These are phyloP conservation scores for Plasmodium gonderi DNA, from an alignment of 169 alveolate species.

Conservation along the genomic window DNA sequence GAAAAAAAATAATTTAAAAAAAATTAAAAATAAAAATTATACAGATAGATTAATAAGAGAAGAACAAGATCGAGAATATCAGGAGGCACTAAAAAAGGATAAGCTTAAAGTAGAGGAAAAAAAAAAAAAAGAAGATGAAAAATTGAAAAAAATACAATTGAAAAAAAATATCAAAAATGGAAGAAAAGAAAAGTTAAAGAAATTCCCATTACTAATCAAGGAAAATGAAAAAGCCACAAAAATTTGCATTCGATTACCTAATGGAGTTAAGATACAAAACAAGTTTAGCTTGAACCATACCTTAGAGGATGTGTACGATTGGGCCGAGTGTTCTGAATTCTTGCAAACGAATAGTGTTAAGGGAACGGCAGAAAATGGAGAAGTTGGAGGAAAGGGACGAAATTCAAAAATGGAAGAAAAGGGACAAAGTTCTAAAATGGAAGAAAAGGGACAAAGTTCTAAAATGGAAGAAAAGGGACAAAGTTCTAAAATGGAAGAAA, in stretches of 20 bases:
- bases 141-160: not conserved
- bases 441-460: too few relatives aligned
- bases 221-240: slow-evolving; percentile 24
- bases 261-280: slow-evolving; percentile 29
- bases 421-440: too few relatives aligned
- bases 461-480: too few relatives aligned
- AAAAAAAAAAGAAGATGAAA: slow-evolving; percentile 46
- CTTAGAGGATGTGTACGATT: slow-evolving; percentile 27
- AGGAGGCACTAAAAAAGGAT: slow-evolving; percentile 46
- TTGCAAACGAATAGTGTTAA: not conserved
- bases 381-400: too few relatives aligned
- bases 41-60: slow-evolving; percentile 32
- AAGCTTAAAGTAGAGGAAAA: slow-evolving; percentile 4
- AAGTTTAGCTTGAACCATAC: slow-evolving; percentile 27
- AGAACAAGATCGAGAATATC: slow-evolving; percentile 61
- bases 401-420: too few relatives aligned
- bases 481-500: too few relatives aligned
- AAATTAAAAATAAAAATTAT: not conserved
- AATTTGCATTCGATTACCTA: slow-evolving; percentile 33
- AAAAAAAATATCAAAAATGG: slow-evolving; percentile 14
- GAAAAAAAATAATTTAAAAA: slow-evolving; percentile 1
- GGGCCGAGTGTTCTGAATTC: slow-evolving; percentile 59
- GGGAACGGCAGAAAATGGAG: too few relatives aligned
- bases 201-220: slow-evolving; percentile 18
- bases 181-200: slow-evolving; percentile 19